Evolutionary conservation across 306 rosid genomes (phyloP), one percentile per base, ranked within the genome.

Genomic region (Mimosa pudica): DNA sequence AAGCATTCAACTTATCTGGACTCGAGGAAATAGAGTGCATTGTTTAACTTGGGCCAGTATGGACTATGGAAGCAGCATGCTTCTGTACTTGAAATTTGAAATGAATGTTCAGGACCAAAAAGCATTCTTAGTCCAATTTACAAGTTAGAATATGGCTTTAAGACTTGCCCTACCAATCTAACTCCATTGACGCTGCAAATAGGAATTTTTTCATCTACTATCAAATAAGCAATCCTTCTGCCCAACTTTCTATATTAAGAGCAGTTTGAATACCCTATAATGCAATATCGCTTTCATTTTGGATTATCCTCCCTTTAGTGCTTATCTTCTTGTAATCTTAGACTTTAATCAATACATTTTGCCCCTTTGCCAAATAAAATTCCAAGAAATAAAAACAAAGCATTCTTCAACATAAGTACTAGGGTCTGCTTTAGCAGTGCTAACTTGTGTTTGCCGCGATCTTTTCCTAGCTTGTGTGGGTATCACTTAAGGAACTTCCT

Each of bases 61-160:
- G 42, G 42, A 38, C 4, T 38, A 2, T 38, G 42, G 42, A 55
- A 36, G 33, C 77, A 73, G 33, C 80, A 73, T 77, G 73, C 32
- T 20, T 57, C 57, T 73, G 46, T 9, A 45, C 46, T 18, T 73
- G 48, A 72, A 77, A 71, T 73, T 55, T 77, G 63, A 13, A 68
- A 49, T 60, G 67, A 77, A 66, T 70, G 42, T 72, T 52, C 70
- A 52, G 75, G 61, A 7, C 62, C 35, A 68, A 41, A 41, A 47
- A 84, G 77, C 68, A 46, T 58, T 55, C 3, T 7, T 5, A n/a
- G 61, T n/a, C 61, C 61, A 55, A 55, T 55, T 55, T 55, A 55
- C 61, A 5, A 16, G 61, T n/a, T 55, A 55, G 8, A 55, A 20
- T 2, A 9, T n/a, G 61, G 61, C 20, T 54, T 54, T 14, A 6